Evolutionary conservation across 768 basidiomycete genomes (phyloP).

Genomic region (Floccularia luteovirens): DNA sequence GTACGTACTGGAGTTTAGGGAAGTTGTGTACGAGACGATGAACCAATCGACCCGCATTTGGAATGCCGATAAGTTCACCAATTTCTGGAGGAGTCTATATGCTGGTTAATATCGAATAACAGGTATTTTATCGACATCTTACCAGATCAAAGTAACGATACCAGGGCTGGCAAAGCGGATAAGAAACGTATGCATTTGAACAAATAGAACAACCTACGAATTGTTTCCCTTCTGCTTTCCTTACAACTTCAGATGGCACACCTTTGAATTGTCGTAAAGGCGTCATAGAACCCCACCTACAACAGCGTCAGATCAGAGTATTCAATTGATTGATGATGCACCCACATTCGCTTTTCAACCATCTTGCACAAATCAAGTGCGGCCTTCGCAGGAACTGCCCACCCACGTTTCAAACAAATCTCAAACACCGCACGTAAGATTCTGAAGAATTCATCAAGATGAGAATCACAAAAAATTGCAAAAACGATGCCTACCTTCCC

Average conservation of each 20-base stretch:
- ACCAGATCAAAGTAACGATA: slow-evolving; percentile 75
- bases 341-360: slow-evolving; percentile 81
- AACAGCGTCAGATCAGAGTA: neutral
- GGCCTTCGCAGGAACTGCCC: slow-evolving; percentile 89
- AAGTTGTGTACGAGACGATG: slow-evolving; percentile 93
- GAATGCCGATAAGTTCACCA: slow-evolving; percentile 90
- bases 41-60: slow-evolving; percentile 87
- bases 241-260: slow-evolving; percentile 75
- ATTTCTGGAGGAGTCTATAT: slow-evolving; percentile 70
- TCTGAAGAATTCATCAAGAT: too few relatives aligned
- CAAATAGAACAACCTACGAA: slow-evolving; percentile 51
- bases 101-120: neutral
- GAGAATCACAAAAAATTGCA: too few relatives aligned
- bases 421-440: slow-evolving; percentile 96
- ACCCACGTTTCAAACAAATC: slow-evolving; percentile 96
- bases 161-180: slow-evolving; percentile 14
- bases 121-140: neutral
- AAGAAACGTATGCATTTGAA: neutral
- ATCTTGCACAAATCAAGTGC: slow-evolving; percentile 95
- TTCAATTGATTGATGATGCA: too few relatives aligned
- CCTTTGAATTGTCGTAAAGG: slow-evolving; percentile 94
- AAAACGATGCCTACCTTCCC: slow-evolving; percentile 69
- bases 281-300: slow-evolving; percentile 96
- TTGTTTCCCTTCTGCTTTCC: slow-evolving; percentile 95
- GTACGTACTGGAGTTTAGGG: slow-evolving; percentile 81